These are phyloP conservation scores for Colletotrichum sp. DNA, from an alignment of 2,329 filamentous ascomycete genomes.

Conservation along the genomic window DNA sequence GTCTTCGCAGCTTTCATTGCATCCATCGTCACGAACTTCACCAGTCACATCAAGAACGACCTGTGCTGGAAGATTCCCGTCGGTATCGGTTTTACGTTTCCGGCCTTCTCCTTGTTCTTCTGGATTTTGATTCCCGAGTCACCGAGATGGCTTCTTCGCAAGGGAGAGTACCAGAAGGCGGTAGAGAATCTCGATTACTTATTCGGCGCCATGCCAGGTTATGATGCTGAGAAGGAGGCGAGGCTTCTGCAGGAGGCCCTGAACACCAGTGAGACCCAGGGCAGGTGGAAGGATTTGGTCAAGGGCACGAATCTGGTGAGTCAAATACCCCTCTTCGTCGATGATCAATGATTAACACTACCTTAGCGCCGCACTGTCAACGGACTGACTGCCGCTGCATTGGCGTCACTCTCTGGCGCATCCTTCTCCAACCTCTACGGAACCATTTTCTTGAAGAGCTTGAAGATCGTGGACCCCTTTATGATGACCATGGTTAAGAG, in stretches of 20 bases:
- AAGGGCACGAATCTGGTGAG: slow-evolving; percentile 15
- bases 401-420: slow-evolving; percentile 22
- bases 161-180: slow-evolving; percentile 21
- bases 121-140: slow-evolving; percentile 28
- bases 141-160: slow-evolving; percentile 30
- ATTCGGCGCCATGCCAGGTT: slow-evolving; percentile 17
- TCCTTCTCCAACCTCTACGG: slow-evolving; percentile 26
- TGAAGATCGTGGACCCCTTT: slow-evolving; percentile 30
- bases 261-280: neutral
- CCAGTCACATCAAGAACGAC: slow-evolving; percentile 21
- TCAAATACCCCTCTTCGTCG: rapidly evolving
- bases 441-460: slow-evolving; percentile 24
- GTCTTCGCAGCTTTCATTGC: slow-evolving; percentile 24
- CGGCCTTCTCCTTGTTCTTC: slow-evolving; percentile 16
- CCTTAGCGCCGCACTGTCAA: slow-evolving; percentile 9
- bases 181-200: slow-evolving; percentile 21
- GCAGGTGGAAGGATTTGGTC: slow-evolving; percentile 9
- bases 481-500: slow-evolving; percentile 28
- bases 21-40: slow-evolving; percentile 25
- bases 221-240: slow-evolving; percentile 22
- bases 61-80: slow-evolving; percentile 25
- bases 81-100: slow-evolving; percentile 22
- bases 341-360: neutral
- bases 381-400: slow-evolving; percentile 6
- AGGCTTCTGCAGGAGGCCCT: slow-evolving; percentile 17